Evolutionary conservation across 371 early-diverging fungal genomes (phyloP), one percentile per base, ranked within the genome.

Genomic region (Zopfochytrium polystomum): DNA sequence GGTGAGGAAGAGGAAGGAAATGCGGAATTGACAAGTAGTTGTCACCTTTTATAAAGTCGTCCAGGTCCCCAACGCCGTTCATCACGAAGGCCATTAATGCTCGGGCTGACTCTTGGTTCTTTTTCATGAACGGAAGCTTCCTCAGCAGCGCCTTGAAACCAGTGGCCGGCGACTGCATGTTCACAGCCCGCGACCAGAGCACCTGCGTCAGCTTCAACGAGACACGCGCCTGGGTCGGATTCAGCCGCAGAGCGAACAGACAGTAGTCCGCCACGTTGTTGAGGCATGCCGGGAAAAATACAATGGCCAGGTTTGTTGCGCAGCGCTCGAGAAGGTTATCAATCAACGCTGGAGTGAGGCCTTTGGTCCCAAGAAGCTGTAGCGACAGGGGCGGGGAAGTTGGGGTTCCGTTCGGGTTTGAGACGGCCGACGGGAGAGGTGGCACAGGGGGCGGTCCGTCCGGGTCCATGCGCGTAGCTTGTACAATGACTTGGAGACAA

Each of bases 221-320:
- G n/a, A 67, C 59, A 13, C 55, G 13, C 7, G 50, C 42, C 27
- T 70, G 53, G n/a, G n/a, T n/a, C n/a, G n/a, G n/a, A n/a, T n/a
- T n/a, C n/a, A n/a, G n/a, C n/a, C n/a, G n/a, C 20, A 55, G 49
- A 25, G 67, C 60, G 30, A 49, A 55, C n/a, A n/a, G n/a, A 34
- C 68, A 67, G 49, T 62, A 77, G 15, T 73, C 72, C 25, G 66
- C 65, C 18, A 68, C 53, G 57, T 72, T 72, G 52, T 65, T 63
- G 42, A 65, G 45, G 51, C 60, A 70, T 3, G 66, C 64, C 5
- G 70, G 68, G 43, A 72, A 57, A 48, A 67, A 75, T 15, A 65
- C 58, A 23, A 63, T 58, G 30, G 67, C 55, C 2, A 75, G 18
- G 63, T 69, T 68, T 9, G 67, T 54, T 1, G 67, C 50, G 52